phyloP scores from a whole-genome alignment of 1,284 basidiomycete genomes.

The Ganoderma boninense region DNA sequence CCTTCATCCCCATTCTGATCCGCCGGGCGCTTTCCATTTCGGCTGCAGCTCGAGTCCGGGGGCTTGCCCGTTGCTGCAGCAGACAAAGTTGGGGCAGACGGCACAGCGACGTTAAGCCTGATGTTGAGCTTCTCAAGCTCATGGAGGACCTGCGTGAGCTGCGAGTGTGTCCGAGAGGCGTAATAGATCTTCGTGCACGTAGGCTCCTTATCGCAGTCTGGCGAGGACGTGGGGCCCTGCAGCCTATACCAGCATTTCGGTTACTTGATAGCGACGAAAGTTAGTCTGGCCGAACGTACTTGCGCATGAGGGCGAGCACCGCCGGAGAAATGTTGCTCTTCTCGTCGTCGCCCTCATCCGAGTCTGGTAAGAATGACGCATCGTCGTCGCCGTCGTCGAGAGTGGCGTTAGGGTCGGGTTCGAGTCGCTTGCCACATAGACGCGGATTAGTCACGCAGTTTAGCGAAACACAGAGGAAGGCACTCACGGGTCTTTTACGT shows the following conservation, averaged over 20 bases:
- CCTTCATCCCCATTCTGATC: constrained; percentile 18
- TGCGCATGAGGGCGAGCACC: constrained; percentile 83
- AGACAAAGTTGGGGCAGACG: background rate
- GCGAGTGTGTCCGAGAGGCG: constrained; percentile 95
- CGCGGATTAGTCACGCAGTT: background rate
- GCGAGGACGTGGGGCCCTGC: background rate
- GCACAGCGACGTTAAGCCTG: constrained; percentile 36
- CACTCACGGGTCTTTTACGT: constrained; percentile 65
- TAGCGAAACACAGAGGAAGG: background rate
- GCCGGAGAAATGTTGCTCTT: constrained; percentile 55
- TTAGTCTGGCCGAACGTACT: constrained; percentile 52
- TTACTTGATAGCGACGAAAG: background rate
- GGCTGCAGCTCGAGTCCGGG: background rate
- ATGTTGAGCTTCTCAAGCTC: constrained; percentile 83
- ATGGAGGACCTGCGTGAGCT: constrained; percentile 89
- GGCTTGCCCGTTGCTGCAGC: background rate
- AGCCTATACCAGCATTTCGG: background rate
- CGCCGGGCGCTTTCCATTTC: constrained; percentile 10
- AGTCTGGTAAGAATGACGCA: constrained; percentile 70
- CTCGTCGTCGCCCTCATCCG: constrained; percentile 30
- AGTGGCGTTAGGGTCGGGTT: background rate
- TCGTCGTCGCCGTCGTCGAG: constrained; percentile 48
- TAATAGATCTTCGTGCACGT: constrained; percentile 88
- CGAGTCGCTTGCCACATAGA: constrained; percentile 1
- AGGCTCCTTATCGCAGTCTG: constrained; percentile 54